These are phyloP conservation scores for Hypoxylon lienhwacheense DNA, from an alignment of 495 filamentous ascomycete species.

Conservation along the genomic window DNA sequence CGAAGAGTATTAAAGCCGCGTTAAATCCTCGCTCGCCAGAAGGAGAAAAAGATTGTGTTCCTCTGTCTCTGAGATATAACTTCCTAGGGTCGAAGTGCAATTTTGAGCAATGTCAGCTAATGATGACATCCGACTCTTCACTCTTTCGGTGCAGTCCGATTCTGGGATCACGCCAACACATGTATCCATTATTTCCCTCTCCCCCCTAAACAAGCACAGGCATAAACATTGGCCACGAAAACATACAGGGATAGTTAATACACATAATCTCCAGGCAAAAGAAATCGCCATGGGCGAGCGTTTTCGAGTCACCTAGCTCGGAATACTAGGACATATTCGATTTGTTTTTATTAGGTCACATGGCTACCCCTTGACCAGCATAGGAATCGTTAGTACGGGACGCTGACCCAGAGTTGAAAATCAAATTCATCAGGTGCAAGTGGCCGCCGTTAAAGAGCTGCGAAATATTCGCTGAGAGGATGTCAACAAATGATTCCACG, in stretches of 20 bases:
- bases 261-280: too few relatives aligned
- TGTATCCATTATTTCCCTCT: constrained; percentile 18
- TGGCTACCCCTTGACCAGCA: background rate
- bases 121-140: constrained; percentile 23
- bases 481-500: constrained; percentile 2
- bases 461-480: background rate
- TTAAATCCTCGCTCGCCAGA: constrained; percentile 22
- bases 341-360: too few relatives aligned
- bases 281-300: too few relatives aligned
- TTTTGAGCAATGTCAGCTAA: constrained; percentile 18
- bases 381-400: background rate
- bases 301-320: too few relatives aligned
- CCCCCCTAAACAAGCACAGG: too few relatives aligned
- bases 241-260: too few relatives aligned
- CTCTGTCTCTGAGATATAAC: constrained; percentile 23
- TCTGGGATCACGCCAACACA: constrained; percentile 15
- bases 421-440: constrained; percentile 14
- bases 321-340: too few relatives aligned
- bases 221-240: too few relatives aligned
- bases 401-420: background rate
- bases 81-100: constrained; percentile 31
- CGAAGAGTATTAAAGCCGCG: constrained; percentile 22
- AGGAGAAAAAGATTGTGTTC: constrained; percentile 27
- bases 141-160: constrained; percentile 10
- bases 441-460: background rate